Evolutionary conservation across 2,329 filamentous ascomycete genomes (phyloP), one percentile per base, ranked within the genome.

Genomic region (Colletotrichum noveboracense): DNA sequence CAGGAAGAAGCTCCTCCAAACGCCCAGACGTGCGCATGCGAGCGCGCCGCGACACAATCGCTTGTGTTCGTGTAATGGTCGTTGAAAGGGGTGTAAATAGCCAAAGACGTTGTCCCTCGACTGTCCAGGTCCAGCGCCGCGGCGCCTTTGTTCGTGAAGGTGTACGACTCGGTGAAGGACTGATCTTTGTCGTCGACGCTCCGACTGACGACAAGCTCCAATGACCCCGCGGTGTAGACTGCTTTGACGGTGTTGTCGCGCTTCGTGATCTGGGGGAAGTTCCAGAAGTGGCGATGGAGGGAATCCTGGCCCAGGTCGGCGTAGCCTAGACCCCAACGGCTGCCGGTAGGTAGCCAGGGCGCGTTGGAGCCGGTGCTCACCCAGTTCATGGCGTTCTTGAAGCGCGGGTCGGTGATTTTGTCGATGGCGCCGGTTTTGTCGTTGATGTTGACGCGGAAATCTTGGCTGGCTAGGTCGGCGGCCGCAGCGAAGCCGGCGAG

Each of bases 61-160:
- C 58, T 55, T 6, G 73, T 77, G 8, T 76, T 76, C 21, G 75
- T 76, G 6, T 76, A 76, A 4, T 76, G 75, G 48, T 76, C 75
- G 43, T 76, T 76, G 68, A 72, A 77, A 7, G 73, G 75, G 4
- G 65, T 56, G 18, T 66, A 77, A 7, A 76, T 70, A 0, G 64
- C 65, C 12, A 76, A 34, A 12, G 73, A 52, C 3, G 67, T 77
- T 34, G 52, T 36, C 18, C 72, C 72, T 36, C 16, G 34, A 21
- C 55, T 36, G 4, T 58, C 48, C 21, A 75, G 16, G 3, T 75
- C 58, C n/a, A 76, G 28, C 5, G 72, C 4, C 5, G 14, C n/a
- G 16, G n/a, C 32, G 16, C 66, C 66, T n/a, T 60, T 65, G 68
- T 77, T 77, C 16, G 43, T 65, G 52, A 77, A 77, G 4, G 58